These are phyloP conservation scores for Citrullus mucosospermus DNA, from an alignment of 306 rosid species.

Conservation along the genomic window DNA sequence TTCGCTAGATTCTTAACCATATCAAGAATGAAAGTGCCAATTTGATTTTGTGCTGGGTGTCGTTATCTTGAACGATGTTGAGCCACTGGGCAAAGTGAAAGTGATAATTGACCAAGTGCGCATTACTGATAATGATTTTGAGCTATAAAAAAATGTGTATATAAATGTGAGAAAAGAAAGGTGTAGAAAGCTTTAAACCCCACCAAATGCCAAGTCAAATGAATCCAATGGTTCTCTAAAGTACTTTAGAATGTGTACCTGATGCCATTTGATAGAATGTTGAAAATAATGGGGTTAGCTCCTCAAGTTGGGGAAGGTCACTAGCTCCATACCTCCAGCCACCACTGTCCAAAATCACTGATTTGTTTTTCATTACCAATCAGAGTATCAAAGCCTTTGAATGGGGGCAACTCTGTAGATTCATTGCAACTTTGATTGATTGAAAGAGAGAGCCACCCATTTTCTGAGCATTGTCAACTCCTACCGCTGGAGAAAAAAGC, in stretches of 20 bases:
- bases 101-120: conserved; percentile 12
- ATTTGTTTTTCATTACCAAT: not conserved
- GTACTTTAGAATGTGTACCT: conserved; percentile 7
- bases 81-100: conserved; percentile 2
- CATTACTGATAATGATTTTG: not conserved
- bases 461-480: not conserved
- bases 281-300: conserved; percentile 29
- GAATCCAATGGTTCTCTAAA: conserved; percentile 11
- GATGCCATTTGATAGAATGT: conserved; percentile 2
- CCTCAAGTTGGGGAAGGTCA: conserved; percentile 45
- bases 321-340: not conserved
- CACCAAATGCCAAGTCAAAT: conserved; percentile 35
- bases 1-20: not conserved
- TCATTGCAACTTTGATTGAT: conserved; percentile 3
- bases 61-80: conserved; percentile 4
- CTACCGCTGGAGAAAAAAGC: not conserved
- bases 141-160: not conserved
- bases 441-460: conserved; percentile 1
- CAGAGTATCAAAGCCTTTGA: not conserved
- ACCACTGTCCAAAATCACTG: not conserved
- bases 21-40: conserved; percentile 1
- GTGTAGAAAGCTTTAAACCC: conserved; percentile 30
- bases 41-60: not conserved
- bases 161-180: conserved; percentile 20
- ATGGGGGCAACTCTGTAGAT: not conserved